A percentile compares a stretch with the other conserved stretches of the same genome.
These are phyloP conservation scores for Pluteus cervinus DNA, from an alignment of 768 basidiomycete genomes.

Conservation along the genomic window DNA sequence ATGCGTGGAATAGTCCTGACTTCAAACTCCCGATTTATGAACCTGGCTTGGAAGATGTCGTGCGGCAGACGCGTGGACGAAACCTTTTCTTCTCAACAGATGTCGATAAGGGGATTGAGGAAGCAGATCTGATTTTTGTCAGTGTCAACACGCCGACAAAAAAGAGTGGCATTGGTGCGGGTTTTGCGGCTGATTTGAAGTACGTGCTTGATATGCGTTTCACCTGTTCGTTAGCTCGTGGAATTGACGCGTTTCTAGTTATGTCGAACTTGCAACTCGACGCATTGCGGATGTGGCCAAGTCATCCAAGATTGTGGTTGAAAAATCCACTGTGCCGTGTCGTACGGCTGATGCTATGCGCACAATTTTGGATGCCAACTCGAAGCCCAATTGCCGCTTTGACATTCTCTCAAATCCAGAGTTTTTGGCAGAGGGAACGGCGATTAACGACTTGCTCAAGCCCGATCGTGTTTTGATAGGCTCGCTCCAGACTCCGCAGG, in stretches of 20 bases:
- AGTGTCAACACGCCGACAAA: conserved; percentile 99
- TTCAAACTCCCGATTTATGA: conserved; percentile 94
- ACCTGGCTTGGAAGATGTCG: conserved; percentile 90
- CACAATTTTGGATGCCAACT: conserved; percentile 98
- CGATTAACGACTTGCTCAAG: conserved; percentile 78
- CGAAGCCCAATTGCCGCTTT: conserved; percentile 83
- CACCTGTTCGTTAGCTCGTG: conserved; percentile 9
- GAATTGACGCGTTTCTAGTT: conserved; percentile 22
- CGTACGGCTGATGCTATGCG: conserved; percentile 99
- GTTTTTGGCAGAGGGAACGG: conserved; percentile 98
- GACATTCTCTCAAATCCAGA: conserved; percentile 99
- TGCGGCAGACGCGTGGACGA: conserved; percentile 80
- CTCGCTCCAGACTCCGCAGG: conserved; percentile 85
- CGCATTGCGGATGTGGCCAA: conserved; percentile 90
- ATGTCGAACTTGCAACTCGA: conserved; percentile 95
- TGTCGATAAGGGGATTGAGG: conserved; percentile 86
- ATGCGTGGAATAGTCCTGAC: conserved; percentile 92
- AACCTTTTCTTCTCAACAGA: conserved; percentile 98
- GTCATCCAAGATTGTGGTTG: conserved; percentile 95
- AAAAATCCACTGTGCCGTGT: conserved; percentile 98
- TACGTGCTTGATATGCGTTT: conserved; percentile 24
- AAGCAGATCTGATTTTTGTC: conserved; percentile 98
- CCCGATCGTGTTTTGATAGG: conserved; percentile 98
- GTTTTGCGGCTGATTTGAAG: conserved; percentile 98
- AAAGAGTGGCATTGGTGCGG: conserved; percentile 95